Percentiles rank a stretch among this genome's conserved stretches.
Conservation (phyloP, 768 basidiomycete genomes). For the Steccherinum ochraceum region DNA sequence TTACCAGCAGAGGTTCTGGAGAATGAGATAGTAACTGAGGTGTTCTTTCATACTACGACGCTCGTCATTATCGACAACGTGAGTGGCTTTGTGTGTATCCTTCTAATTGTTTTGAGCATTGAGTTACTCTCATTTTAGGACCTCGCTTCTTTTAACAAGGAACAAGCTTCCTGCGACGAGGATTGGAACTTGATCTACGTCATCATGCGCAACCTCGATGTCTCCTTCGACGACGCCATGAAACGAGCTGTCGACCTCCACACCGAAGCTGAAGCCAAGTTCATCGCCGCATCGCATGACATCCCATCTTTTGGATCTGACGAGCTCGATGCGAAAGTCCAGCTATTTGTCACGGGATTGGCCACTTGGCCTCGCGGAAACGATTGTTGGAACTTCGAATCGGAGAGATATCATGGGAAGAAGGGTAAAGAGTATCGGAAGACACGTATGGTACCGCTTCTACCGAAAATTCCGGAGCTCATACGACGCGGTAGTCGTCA, state of each 20-base stretch:
- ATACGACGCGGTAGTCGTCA: no score
- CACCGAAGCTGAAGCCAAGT: no score
- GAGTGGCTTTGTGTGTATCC: constrained; percentile 1
- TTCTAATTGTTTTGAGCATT: neutral
- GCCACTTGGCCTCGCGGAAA: constrained; percentile 1
- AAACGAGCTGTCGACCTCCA: constrained; percentile 9
- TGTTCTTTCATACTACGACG: no score
- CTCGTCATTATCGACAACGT: constrained; percentile 11
- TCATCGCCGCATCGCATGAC: constrained; percentile 14
- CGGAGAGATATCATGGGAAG: neutral
- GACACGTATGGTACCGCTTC: no score
- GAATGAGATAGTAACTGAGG: no score
- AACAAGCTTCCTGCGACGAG: constrained; percentile 21
- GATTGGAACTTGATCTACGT: constrained; percentile 21
- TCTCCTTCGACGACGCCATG: constrained; percentile 13
- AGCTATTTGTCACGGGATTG: constrained; percentile 14
- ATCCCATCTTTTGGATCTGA: constrained; percentile 24
- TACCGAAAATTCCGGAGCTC: no score
- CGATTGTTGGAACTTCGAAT: constrained; percentile 2
- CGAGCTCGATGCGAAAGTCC: constrained; percentile 18
- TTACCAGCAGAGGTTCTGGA: no score
- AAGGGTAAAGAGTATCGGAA: neutral
- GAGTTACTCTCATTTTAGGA: constrained; percentile 16
- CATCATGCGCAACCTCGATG: constrained; percentile 16
- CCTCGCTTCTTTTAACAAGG: constrained; percentile 22